Base-by-base conservation (phyloP, 1,284 basidiomycete species). In the Heliocybe sulcata region DNA sequence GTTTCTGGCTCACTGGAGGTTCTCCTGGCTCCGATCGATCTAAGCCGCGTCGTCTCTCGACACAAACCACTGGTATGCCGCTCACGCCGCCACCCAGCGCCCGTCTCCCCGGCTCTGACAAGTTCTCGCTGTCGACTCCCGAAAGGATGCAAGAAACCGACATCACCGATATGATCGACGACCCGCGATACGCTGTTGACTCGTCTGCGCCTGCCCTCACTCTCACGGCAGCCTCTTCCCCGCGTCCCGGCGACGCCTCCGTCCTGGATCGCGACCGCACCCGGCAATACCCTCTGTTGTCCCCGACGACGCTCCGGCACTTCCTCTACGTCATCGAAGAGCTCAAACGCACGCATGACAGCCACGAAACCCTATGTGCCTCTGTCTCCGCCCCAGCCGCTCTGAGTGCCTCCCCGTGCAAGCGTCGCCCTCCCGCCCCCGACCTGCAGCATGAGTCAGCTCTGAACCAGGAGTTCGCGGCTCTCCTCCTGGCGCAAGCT, bases 391-490 rank as follows among this genome's bases (percentile, higher is more conserved):
- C 38, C 16, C 38, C 38, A 42, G 38, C 38, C 6, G 38, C 12
- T 16, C 38, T 42, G 8, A 6, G 16, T 42, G 12, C 16, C 38
- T 42, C 38, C n/a, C 38, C 38, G 6, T 6, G 19, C 38, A 42
- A 20, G n/a, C 16, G 38, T n/a, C 16, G 4, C 38, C 6, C 12
- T 16, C 12, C 38, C 16, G 16, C 38, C 4, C 38, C 38, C 16
- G 38, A 42, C 19, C 16, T 42, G 19, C 38, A 42, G 16, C 38
- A 42, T 16, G 38, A 42, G 16, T 42, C 38, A 3, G 38, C 60
- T 8, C 54, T 69, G 47, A 61, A 68, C 45, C 58, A 60, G 22
- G 67, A 68, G 56, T 68, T 68, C 51, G 56, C 62, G 19, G 51
- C 52, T 19, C 58, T 70, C 12, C 59, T 70, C 3, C 51, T 64